phyloP scores from a whole-genome alignment of 768 basidiomycete genomes.

The Auricularia auricula-judae region DNA sequence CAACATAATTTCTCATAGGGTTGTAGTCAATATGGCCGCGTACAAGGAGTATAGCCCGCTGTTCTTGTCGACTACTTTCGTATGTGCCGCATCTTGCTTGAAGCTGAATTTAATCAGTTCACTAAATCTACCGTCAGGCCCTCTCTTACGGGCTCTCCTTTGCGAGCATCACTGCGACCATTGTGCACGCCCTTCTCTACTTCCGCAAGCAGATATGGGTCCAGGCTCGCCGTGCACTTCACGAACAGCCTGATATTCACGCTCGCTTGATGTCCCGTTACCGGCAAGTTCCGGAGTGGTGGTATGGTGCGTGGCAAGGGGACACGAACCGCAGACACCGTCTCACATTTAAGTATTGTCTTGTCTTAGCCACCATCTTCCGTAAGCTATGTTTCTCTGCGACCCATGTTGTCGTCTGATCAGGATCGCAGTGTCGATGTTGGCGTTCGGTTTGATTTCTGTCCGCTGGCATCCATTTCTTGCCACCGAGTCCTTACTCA shows the following conservation, averaged over 20 bases:
- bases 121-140: not conserved
- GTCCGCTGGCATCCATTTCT: slow-evolving; percentile 35
- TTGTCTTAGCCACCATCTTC: slow-evolving; percentile 39
- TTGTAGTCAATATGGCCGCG: slow-evolving; percentile 24
- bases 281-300: slow-evolving; percentile 74
- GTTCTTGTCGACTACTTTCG: slow-evolving; percentile 38
- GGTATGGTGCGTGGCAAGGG: slow-evolving; percentile 47
- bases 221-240: slow-evolving; percentile 57
- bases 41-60: slow-evolving; percentile 42
- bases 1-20: not conserved
- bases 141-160: slow-evolving; percentile 24
- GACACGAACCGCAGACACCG: too few relatives aligned
- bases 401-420: not conserved
- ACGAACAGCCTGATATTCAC: slow-evolving; percentile 78
- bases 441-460: slow-evolving; percentile 53
- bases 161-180: slow-evolving; percentile 19
- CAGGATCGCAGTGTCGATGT: slow-evolving; percentile 39
- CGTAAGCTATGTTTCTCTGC: not conserved
- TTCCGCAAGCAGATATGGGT: slow-evolving; percentile 72
- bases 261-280: slow-evolving; percentile 73
- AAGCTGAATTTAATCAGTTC: too few relatives aligned
- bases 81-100: too few relatives aligned
- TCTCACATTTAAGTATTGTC: too few relatives aligned
- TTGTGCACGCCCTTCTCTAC: slow-evolving; percentile 34
- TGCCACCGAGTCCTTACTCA: slow-evolving; percentile 9